Base-by-base conservation (phyloP, 2,329 filamentous ascomycete genomes). In the Aspergillus ustus region DNA sequence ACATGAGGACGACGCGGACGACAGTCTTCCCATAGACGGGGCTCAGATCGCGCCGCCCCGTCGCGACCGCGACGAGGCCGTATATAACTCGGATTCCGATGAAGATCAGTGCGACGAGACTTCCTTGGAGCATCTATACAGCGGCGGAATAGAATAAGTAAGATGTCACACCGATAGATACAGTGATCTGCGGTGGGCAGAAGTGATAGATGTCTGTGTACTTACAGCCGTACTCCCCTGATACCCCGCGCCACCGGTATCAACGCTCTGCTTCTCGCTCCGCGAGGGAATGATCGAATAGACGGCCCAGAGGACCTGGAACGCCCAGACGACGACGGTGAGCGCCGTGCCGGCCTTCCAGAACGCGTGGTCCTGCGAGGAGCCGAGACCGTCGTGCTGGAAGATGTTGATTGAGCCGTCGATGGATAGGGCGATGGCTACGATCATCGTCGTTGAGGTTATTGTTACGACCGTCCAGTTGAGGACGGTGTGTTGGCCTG, bases 41-140 rank as follows among this genome's bases (percentile, higher is more conserved):
- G 48, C 67, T 75, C 1, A 73, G 59, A 13, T 54, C 53, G 11
- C 52, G 37, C 7, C 60, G 54, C 44, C 69, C 65, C 2, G 67
- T 67, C 48, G 61, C 62, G 5, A 70, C 62, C 8, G 67, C 61
- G 19, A 69, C 55, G 7, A 70, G 60, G 15, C 62, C 66, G 45
- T 72, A 73, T 13, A 73, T 56, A 7, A 72, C 63, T 0, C 73
- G 64, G 25, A 75, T 62, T 1, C 71, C 69, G 13, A 67, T 49
- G 17, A 70, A 69, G 1, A 67, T 44, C 0, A 75, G 64, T 20
- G 57, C 45, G 31, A 57, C 28, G 3, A 60, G n/a, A 17, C 48
- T 51, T 15, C 45, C 56, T 11, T 62, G 52, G 3, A 66, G 28
- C 5, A 61, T 31, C 56, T 59, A 17, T 13, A 37, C 34, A 15